Evolutionary conservation across 1,139 yeast genomes (phyloP), one percentile per base, ranked within the genome.

Genomic region (Pichia sp.): DNA sequence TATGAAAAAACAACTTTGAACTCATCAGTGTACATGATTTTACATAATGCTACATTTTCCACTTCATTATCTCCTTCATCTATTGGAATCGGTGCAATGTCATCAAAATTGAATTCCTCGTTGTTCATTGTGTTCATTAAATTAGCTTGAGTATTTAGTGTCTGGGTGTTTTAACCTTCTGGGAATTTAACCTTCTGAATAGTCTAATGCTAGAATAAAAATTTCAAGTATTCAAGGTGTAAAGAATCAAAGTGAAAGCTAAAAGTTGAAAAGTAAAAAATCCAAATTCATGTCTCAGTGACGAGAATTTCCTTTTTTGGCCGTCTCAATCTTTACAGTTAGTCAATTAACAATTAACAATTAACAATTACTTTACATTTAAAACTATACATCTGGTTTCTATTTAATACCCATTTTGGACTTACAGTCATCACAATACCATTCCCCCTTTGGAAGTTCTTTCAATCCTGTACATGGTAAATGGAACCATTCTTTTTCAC

Each of bases 401-500:
- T 10, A n/a, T 44, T 45, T 33, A 26, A 34, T 38, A n/a, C 11
- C 29, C 48, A 49, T 47, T 32, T 54, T 54, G 7, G 54, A 50
- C 42, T 61, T 63, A 68, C 98, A 92, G 57, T 89, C 97, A 58
- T 89, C 94, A 67, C 98, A 92, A 62, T 83, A 92, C 98, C 98
- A 92, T 60, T 88, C 88, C 4, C 97, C 98, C 67, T 84, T 86
- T 6, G 98, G 98, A 8, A 95, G 83, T 48, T 89, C 86, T 45
- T 81, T 81, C 56, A 90, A 76, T 1, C 97, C 97, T 45, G 89
- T 90, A 67, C 98, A 92, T 25, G 96, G 96, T 62, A 90, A 74
- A 69, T 92, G 98, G 71, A 92, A 92, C 98, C 98, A 92, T 66
- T 92, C 97, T 48, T 90, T 75, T 64, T 84, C 84, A 69, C 98